Percentiles rank a stretch among this genome's conserved stretches.
These are phyloP conservation scores for Penicillium sp. DNA, from an alignment of 2,329 filamentous ascomycete genomes.

Conservation along the genomic window DNA sequence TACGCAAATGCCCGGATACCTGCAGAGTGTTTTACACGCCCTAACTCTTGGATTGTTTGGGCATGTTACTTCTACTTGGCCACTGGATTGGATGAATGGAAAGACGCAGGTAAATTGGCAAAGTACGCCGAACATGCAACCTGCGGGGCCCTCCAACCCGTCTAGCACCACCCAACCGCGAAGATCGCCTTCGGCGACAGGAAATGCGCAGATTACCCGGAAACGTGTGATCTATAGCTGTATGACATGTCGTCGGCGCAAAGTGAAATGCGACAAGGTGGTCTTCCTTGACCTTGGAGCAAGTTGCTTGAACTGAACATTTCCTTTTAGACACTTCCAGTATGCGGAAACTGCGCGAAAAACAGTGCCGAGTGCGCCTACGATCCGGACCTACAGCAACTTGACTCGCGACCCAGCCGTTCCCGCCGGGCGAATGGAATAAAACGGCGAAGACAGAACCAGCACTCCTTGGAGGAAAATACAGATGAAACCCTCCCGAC, in stretches of 20 bases:
- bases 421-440: constrained; percentile 20
- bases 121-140: not conserved
- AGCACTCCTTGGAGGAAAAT: not conserved
- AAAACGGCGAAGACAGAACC: constrained; percentile 34
- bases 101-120: not conserved
- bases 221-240: constrained; percentile 48
- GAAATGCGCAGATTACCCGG: constrained; percentile 41
- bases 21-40: not conserved
- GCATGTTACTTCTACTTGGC: not conserved
- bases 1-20: not conserved
- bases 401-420: constrained; percentile 9
- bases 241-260: constrained; percentile 44
- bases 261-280: constrained; percentile 48
- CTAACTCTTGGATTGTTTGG: not conserved
- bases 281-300: not conserved
- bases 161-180: not conserved
- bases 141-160: not conserved
- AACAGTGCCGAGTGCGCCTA: constrained; percentile 44
- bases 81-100: not conserved
- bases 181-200: not conserved
- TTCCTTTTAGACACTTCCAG: constrained; percentile 38
- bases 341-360: constrained; percentile 46
- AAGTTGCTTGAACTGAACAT: not conserved
- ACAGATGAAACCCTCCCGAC: not conserved
- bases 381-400: constrained; percentile 31